Percentiles rank a stretch among this genome's conserved stretches.
These are phyloP conservation scores for Harringtonia lauricola DNA, from an alignment of 2,329 filamentous ascomycete species.

Conservation along the genomic window DNA sequence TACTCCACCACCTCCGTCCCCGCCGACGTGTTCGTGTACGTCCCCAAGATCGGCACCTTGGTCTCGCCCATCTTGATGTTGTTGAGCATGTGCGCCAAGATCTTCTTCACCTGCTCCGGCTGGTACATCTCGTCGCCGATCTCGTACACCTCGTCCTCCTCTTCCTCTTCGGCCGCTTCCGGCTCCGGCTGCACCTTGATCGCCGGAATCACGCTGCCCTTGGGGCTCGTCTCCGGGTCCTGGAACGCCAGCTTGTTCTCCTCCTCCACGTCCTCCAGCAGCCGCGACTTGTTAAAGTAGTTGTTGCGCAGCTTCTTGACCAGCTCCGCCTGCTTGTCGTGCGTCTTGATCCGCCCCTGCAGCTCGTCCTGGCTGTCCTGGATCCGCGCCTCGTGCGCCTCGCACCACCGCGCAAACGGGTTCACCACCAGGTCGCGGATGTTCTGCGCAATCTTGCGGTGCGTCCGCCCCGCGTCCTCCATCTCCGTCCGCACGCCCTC, in stretches of 20 bases:
- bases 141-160: slow-evolving; percentile 74
- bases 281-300: slow-evolving; percentile 97
- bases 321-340: slow-evolving; percentile 80
- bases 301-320: slow-evolving; percentile 90
- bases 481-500: slow-evolving; percentile 89
- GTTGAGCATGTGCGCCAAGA: slow-evolving; percentile 75
- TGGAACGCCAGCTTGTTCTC: slow-evolving; percentile 98
- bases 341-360: slow-evolving; percentile 79
- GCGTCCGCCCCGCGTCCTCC: slow-evolving; percentile 78
- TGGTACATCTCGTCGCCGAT: slow-evolving; percentile 83
- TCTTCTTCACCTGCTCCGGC: slow-evolving; percentile 81
- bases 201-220: slow-evolving; percentile 51
- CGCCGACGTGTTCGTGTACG: slow-evolving; percentile 83
- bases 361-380: slow-evolving; percentile 93
- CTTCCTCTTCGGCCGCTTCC: slow-evolving; percentile 39
- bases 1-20: slow-evolving; percentile 95
- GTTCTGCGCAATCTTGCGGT: slow-evolving; percentile 91
- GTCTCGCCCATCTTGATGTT: slow-evolving; percentile 80
- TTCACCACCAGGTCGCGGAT: slow-evolving; percentile 92
- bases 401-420: slow-evolving; percentile 92
- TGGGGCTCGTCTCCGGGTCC: slow-evolving; percentile 63
- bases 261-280: slow-evolving; percentile 93
- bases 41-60: slow-evolving; percentile 91
- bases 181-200: slow-evolving; percentile 74
- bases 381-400: slow-evolving; percentile 82